These are phyloP conservation scores for Chenopodium quinoa DNA, from an alignment of 148 eudicot species.

Conservation along the genomic window DNA sequence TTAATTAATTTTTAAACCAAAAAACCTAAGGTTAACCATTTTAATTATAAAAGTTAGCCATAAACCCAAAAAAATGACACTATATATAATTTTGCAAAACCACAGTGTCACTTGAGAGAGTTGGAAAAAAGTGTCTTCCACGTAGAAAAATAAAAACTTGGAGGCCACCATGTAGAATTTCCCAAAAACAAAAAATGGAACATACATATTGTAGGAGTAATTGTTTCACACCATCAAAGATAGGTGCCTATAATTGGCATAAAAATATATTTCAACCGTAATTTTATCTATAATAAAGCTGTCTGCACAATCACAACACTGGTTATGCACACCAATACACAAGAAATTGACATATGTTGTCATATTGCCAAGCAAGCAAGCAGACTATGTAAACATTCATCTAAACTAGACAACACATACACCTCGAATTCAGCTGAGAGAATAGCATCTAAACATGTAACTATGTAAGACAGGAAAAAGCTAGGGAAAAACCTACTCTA, in stretches of 20 bases:
- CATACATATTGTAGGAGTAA: not conserved
- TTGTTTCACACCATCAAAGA: not conserved
- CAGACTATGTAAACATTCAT: not conserved
- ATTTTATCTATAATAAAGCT: no score
- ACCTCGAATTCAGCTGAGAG: constrained; percentile 18
- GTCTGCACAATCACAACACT: constrained; percentile 6
- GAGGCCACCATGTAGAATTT: no score
- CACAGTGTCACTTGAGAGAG: no score
- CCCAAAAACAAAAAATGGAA: not conserved
- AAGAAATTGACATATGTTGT: constrained; percentile 19
- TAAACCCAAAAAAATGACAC: no score
- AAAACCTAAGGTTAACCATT: no score
- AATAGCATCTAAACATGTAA: constrained; percentile 16
- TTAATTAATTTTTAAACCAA: no score
- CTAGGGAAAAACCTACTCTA: not conserved
- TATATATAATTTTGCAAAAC: no score
- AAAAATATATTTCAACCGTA: not conserved
- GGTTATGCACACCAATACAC: constrained; percentile 20
- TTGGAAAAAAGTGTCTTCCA: no score
- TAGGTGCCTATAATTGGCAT: constrained; percentile 4
- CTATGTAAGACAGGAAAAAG: not conserved
- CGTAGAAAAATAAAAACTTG: no score
- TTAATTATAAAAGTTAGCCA: no score
- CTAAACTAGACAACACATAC: constrained; percentile 31
- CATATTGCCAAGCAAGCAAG: constrained; percentile 11